Base-by-base conservation (phyloP, 305 asterid species). In the Fraxinus greggii region DNA sequence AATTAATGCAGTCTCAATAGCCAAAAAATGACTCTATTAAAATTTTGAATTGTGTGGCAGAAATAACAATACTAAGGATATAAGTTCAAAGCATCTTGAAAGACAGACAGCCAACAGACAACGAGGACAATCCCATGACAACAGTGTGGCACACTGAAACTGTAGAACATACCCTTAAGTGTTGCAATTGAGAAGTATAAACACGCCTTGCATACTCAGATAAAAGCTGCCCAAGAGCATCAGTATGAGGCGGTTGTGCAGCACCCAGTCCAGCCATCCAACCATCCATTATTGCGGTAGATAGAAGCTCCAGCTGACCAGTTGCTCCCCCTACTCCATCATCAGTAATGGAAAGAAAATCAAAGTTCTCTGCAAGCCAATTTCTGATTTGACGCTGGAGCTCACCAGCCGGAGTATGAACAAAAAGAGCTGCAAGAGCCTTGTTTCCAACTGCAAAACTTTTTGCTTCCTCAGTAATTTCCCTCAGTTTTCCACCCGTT, bases 241-340 rank as follows among this genome's bases (percentile, higher is more conserved):
- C 99, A 81, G 98, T 92, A 73, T 38, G 84, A 72, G 99, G 99
- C 81, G 94, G 97, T 77, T 86, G 89, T 73, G 99, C 99, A 80
- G 98, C 96, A 80, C 99, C 99, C 82, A 97, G 97, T 79, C 99
- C 99, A 78, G 99, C 98, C 99, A 97, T 97, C 99, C 99, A 97
- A 82, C 99, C 99, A 85, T 97, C 99, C 99, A 97, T 97, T 83
- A 97, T 92, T 69, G 99, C 99, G 75, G 99, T 97, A 69, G 99
- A 97, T 79, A 97, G 97, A 90, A 97, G 99, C 89, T 97, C 99
- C 32, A 97, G 88, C 89, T 95, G 98, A 83, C 98, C 98, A 76
- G 98, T 92, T 70, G 97, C 90, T 83, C 98, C 99, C 36, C 97
- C 96, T 79, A 90, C 82, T 21, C 91, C 78, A 86, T 93, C 97